These are phyloP conservation scores for Gynostemma pentaphyllum DNA, from an alignment of 306 rosid genomes.

Conservation along the genomic window DNA sequence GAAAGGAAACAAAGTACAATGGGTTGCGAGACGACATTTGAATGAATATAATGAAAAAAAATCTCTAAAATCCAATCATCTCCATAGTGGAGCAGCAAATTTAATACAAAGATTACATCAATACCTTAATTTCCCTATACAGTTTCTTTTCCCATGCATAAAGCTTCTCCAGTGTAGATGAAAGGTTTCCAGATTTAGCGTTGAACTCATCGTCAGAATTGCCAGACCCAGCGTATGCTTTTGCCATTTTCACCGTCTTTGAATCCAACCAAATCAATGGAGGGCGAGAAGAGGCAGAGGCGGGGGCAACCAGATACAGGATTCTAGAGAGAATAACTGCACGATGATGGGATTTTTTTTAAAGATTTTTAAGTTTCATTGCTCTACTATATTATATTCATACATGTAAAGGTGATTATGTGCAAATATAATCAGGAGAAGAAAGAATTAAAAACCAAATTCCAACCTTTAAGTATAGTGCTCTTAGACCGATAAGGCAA, in stretches of 20 bases:
- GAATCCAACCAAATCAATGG: constrained; percentile 33
- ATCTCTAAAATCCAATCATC: neutral
- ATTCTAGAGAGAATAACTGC: constrained; percentile 69
- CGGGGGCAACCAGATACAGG: constrained; percentile 45
- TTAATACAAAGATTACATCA: neutral
- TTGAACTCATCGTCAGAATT: constrained; percentile 47
- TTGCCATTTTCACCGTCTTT: constrained; percentile 59
- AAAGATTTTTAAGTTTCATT: neutral
- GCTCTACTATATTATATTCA: neutral
- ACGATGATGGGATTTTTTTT: constrained; percentile 17
- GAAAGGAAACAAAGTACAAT: too few species aligned
- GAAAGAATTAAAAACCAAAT: neutral
- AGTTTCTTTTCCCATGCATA: constrained; percentile 94
- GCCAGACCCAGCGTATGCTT: constrained; percentile 36
- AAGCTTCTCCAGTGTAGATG: constrained; percentile 76
- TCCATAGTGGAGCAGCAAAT: neutral
- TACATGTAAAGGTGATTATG: neutral
- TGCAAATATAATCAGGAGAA: neutral
- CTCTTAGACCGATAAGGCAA: constrained; percentile 61
- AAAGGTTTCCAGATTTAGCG: constrained; percentile 48
- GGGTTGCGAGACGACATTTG: too few species aligned
- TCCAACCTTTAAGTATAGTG: constrained; percentile 58
- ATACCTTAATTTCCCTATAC: constrained; percentile 90
- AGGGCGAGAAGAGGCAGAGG: constrained; percentile 39
- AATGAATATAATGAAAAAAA: neutral